Evolutionary conservation across 345 rosid genomes (phyloP).

Genomic region (Acer saccharum): DNA sequence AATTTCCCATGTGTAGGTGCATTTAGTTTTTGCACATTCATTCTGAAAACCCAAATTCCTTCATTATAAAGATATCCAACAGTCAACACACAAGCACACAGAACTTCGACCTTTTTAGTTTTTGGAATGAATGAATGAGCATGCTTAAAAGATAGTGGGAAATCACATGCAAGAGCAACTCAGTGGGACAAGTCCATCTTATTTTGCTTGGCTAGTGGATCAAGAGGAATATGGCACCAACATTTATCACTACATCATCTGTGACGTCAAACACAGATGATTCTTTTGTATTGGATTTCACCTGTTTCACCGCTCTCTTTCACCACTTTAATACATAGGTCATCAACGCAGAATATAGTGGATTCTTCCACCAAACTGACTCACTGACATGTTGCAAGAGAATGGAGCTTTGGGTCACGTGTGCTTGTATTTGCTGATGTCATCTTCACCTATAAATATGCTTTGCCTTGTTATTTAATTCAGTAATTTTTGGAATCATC

Average conservation of each 20-base stretch:
- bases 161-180: conserved; percentile 12
- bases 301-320: no score
- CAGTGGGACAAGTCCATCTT: conserved; percentile 26
- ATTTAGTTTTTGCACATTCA: not conserved
- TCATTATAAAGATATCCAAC: not conserved
- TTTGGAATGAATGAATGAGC: not conserved
- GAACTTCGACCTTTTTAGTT: not conserved
- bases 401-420: no score
- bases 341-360: no score
- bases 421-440: no score
- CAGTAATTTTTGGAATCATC: no score
- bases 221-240: not conserved
- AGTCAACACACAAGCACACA: not conserved
- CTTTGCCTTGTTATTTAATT: no score
- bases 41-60: not conserved
- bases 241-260: conserved; percentile 9
- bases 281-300: no score
- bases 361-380: no score
- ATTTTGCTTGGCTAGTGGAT: conserved; percentile 18
- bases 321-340: no score
- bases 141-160: conserved; percentile 10
- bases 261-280: conserved; percentile 1
- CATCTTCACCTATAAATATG: no score
- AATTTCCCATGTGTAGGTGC: not conserved
- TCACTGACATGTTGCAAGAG: no score